Base-by-base conservation (phyloP, 1,139 yeast species). In the Candida glucosophila region DNA sequence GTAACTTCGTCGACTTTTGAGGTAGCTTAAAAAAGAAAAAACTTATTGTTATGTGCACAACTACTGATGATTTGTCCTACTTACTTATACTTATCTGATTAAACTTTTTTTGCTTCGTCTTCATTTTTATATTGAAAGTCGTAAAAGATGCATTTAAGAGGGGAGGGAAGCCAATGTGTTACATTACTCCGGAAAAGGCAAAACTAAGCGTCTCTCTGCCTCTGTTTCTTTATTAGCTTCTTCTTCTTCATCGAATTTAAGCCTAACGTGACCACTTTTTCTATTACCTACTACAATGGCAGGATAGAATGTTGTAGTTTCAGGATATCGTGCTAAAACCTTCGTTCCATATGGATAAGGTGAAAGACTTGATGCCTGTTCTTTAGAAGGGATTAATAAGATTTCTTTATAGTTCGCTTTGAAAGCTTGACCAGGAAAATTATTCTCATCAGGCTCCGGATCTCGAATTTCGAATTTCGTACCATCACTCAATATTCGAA, bases 171-270 rank as follows among this genome's bases (percentile, higher is more conserved):
- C n/a, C n/a, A n/a, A n/a, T n/a, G n/a, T n/a, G n/a, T n/a, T n/a
- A n/a, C n/a, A 48, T 38, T 49, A 51, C 29, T 56, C 66, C 2
- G 92, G 90, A 37, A 65, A 74, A 3, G 94, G 92, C 22, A 88
- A 58, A 4, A 88, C 97, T 31, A 81, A 64, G 30, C 88, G 58
- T 37, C 97, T 62, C 32, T 78, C 86, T 3, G 90, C 97, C 41
- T 86, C 95, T 0, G 96, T 90, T 46, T 88, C 96, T 51, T 90
- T 90, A 29, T 83, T 90, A 2, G 77, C 95, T 44, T 92, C 98
- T 44, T 90, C 98, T 50, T 90, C 99, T 5, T 98, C 99, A 42
- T 92, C 98, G 43, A 92, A 92, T 42, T 75, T 73, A 29, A 92
- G 63, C 39, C 83, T 57, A 36, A 94, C 93, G 11, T 66, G 69